A percentile compares a stretch with the other conserved stretches of the same genome.
Evolutionary conservation across 768 basidiomycete species (phyloP).

Genomic region (Cytidiella melzeri): DNA sequence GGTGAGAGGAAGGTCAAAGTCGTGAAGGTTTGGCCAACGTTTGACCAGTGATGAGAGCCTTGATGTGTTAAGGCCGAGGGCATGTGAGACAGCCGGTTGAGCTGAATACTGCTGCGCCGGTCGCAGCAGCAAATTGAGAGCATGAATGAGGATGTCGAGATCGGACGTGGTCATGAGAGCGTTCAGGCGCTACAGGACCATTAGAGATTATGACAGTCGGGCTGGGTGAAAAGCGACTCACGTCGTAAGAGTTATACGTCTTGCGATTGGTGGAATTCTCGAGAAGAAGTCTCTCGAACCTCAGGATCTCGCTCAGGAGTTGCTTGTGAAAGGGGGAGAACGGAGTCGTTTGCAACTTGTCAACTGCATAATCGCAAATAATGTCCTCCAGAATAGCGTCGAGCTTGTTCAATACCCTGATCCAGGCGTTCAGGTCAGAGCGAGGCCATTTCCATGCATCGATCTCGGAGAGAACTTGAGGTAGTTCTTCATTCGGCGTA

Average conservation of each 20-base stretch:
- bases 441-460: constrained; percentile 91
- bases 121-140: constrained; percentile 81
- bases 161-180: constrained; percentile 85
- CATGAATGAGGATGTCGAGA: constrained; percentile 77
- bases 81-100: constrained; percentile 77
- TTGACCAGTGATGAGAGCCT: constrained; percentile 80
- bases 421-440: constrained; percentile 96
- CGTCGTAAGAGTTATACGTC: constrained; percentile 94
- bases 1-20: constrained; percentile 70
- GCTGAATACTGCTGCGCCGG: constrained; percentile 94
- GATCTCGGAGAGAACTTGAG: constrained; percentile 59
- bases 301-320: constrained; percentile 73
- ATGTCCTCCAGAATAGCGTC: constrained; percentile 81
- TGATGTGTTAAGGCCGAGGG: constrained; percentile 73
- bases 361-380: constrained; percentile 80
- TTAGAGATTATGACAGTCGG: background rate
- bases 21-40: constrained; percentile 78
- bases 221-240: constrained; percentile 35
- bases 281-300: constrained; percentile 82
- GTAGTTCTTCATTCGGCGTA: constrained; percentile 67
- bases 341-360: constrained; percentile 72
- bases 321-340: constrained; percentile 75
- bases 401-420: constrained; percentile 92
- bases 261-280: constrained; percentile 98
- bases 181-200: constrained; percentile 66